Percentiles rank a stretch among this genome's conserved stretches.
phyloP scores from a whole-genome alignment of 2,329 filamentous ascomycete species.

The Alternaria ventricosa region DNA sequence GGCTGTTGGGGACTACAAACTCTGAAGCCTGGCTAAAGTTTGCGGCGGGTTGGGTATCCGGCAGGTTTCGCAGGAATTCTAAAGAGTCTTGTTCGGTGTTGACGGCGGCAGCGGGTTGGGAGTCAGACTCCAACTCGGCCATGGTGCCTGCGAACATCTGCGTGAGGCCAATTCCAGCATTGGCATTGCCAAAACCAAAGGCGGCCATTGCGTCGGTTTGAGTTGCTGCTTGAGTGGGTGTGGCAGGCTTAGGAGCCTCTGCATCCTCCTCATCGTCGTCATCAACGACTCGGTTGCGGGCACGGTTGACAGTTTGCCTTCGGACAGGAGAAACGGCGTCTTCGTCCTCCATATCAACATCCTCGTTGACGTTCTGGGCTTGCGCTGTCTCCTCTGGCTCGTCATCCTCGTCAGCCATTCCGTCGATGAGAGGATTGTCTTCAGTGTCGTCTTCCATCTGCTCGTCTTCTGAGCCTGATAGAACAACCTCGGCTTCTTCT shows the following conservation, averaged over 20 bases:
- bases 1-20: slow-evolving; percentile 62
- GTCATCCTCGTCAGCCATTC: slow-evolving; percentile 50
- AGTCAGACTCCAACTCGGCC: slow-evolving; percentile 63
- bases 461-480: slow-evolving; percentile 40
- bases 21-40: slow-evolving; percentile 68
- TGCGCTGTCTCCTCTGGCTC: slow-evolving; percentile 30
- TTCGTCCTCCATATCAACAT: slow-evolving; percentile 54
- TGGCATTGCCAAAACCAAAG: slow-evolving; percentile 49
- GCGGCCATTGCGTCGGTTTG: slow-evolving; percentile 45
- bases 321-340: slow-evolving; percentile 53
- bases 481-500: slow-evolving; percentile 31
- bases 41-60: slow-evolving; percentile 62
- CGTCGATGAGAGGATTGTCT: slow-evolving; percentile 41
- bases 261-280: slow-evolving; percentile 59
- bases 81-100: slow-evolving; percentile 57
- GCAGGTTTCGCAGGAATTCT: slow-evolving; percentile 57
- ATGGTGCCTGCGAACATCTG: slow-evolving; percentile 93
- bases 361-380: slow-evolving; percentile 31
- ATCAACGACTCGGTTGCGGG: slow-evolving; percentile 65
- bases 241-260: slow-evolving; percentile 18
- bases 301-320: slow-evolving; percentile 59
- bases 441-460: slow-evolving; percentile 33
- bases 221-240: slow-evolving; percentile 31
- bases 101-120: slow-evolving; percentile 39
- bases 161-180: slow-evolving; percentile 70